Evolutionary conservation across 163 green algal genomes (phyloP).

Genomic region (Volvox carteri): DNA sequence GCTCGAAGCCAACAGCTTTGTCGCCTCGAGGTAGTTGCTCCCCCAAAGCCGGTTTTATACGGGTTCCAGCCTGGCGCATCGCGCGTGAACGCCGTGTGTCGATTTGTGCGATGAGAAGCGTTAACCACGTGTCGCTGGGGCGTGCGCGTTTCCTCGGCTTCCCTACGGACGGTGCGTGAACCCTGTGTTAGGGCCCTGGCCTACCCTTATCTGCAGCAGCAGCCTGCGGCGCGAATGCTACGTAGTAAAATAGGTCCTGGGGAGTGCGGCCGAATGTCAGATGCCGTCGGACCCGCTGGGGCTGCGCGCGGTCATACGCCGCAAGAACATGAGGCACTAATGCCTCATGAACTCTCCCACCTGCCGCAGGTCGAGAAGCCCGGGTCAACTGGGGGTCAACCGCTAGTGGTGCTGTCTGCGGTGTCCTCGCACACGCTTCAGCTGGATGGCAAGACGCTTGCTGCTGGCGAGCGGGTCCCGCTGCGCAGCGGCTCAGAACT

Average conservation of each 20-base stretch:
- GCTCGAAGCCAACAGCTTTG: slow-evolving; percentile 14
- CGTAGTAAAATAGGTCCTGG: no score
- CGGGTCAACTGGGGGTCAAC: background rate
- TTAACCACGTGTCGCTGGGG: background rate
- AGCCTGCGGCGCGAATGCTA: no score
- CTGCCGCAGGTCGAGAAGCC: slow-evolving; percentile 1
- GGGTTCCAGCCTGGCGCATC: background rate
- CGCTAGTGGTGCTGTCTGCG: background rate
- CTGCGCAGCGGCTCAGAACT: slow-evolving; percentile 21
- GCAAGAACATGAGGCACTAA: no score
- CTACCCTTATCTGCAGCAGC: background rate
- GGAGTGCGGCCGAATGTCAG: no score
- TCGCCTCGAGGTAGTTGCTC: slow-evolving; percentile 29
- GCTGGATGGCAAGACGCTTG: slow-evolving; percentile 4
- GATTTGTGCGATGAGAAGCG: background rate
- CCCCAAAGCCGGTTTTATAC: background rate
- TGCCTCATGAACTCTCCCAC: no score
- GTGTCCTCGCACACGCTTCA: background rate
- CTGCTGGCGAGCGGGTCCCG: background rate
- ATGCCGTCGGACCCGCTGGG: no score
- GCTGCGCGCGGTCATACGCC: no score
- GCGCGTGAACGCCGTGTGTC: background rate
- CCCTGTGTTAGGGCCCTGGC: background rate
- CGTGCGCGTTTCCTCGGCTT: background rate
- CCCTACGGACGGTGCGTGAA: background rate